Base-by-base conservation (phyloP, 176 grass and related monocot genomes). In the Zoysia japonica region DNA sequence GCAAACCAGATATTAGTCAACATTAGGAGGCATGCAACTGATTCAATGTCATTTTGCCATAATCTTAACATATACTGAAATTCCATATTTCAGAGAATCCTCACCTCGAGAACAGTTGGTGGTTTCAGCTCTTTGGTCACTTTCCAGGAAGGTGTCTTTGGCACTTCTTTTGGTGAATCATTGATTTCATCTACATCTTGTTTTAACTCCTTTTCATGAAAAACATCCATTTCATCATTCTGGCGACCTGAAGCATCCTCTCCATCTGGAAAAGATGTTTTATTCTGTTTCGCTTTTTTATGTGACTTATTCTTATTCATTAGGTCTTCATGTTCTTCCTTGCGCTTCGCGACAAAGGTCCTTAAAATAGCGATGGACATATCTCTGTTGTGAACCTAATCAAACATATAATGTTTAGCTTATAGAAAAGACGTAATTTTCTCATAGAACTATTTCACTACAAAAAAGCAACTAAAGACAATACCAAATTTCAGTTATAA, bases 321-420 rank as follows among this genome's bases (percentile, higher is more conserved):
- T 76, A 87, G 74, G 69, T 84, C 66, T 44, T 86, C 90, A 69
- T 95, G 86, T 65, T 95, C 96, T 90, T 99, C 92, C 75, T 95
- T 93, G 13, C 85, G 86, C 73, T 93, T 99, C 54, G 59, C 47
- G 67, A 99, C 84, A 69, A 89, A 99, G 65, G 88, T 86, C 84
- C 96, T 92, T 81, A 99, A 82, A 78, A 99, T 76, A 68, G 92
- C 92, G 85, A 99, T 89, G 54, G 92, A 99, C 88, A 99, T 99
- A 45, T 99, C 96, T 85, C 96, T 89, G 57, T 99, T 99, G 87
- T 99, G 87, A 51, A 99, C 90, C 96, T 99, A 91, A 84, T 74
- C 36, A 86, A 87, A 72, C 17, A 52, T 65, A 41, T 38, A 65
- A 75, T 61, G 5, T 70, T 65, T 10, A 87, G 53, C 38, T 63